Evolutionary conservation across 129 eudicot species (phyloP), one percentile per base, ranked within the genome.

Genomic region (Logfia minima): DNA sequence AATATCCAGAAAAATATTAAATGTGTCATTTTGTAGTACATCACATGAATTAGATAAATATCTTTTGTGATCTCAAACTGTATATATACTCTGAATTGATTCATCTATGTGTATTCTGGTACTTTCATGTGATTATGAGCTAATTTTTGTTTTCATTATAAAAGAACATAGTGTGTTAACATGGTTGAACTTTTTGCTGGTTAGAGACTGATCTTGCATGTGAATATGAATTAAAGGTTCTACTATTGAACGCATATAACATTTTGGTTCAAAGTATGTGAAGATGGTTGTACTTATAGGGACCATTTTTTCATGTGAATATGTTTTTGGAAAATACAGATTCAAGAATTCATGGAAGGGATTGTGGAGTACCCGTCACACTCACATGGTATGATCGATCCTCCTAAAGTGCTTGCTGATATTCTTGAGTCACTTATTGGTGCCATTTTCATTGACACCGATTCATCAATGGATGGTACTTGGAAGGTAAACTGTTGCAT

Each of bases 401-500:
- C 87, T 3, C 97, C 97, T 31, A 92, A 92, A 29, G 85, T 76
- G 9, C 90, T 92, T 5, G 90, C 97, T 1, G 92, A 89, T 76
- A 82, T 85, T 26, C 81, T 91, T 14, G 95, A 91, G 74, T 86
- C 97, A 6, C 79, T 82, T 5, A 83, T 88, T 23, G 97, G 92
- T 8, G 97, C 95, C 8, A 67, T 91, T 63, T 85, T 26, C 31
- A 22, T 87, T 2, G 97, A 91, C 71, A 80, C 83, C 19, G 24
- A 66, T 31, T 41, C 19, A 16, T 86, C 88, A 0, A 61, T 74
- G 55, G 83, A 88, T 52, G 73, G 51, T 31, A 84, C 91, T 1
- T 88, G 87, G 87, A 70, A 86, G 97, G 94, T 91, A 75, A 74
- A 32, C 17, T 31, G 18, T 65, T 34, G 52, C 13, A 53, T 34